Conservation (phyloP, 1,139 yeast species). For the Geotrichum cucujoidarum region DNA sequence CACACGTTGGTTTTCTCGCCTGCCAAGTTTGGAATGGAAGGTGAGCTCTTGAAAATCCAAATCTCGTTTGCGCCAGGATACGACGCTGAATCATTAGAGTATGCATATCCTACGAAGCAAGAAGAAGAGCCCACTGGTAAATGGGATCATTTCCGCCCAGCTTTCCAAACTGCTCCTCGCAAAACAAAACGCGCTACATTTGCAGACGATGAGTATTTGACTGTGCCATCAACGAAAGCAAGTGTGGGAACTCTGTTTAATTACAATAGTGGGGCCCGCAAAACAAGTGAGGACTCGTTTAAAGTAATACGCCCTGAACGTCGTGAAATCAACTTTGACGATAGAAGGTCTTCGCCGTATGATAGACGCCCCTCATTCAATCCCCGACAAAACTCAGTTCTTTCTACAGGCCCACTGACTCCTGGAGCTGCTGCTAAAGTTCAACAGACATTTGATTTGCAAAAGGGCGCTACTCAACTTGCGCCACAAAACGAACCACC, state of each 20-base stretch:
- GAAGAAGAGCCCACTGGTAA: neutral
- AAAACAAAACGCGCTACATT: neutral
- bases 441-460: neutral
- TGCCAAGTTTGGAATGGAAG: conserved; percentile 14
- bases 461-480: neutral
- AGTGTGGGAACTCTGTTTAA: conserved; percentile 16
- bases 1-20: conserved; percentile 31
- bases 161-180: neutral
- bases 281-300: conserved; percentile 44
- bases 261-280: conserved; percentile 2
- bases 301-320: conserved; percentile 62
- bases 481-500: neutral
- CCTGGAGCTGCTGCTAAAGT: conserved; percentile 11
- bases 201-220: neutral
- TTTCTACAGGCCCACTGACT: conserved; percentile 11
- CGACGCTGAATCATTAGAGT: neutral
- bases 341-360: conserved; percentile 71
- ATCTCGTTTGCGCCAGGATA: conserved; percentile 15
- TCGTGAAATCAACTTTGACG: conserved; percentile 78
- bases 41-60: conserved; percentile 32
- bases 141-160: neutral
- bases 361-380: conserved; percentile 31
- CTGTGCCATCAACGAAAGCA: neutral
- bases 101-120: neutral
- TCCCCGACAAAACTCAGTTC: conserved; percentile 14